Conservation (phyloP, 805 yeast species). For the Scheffersomyces spartinae region DNA sequence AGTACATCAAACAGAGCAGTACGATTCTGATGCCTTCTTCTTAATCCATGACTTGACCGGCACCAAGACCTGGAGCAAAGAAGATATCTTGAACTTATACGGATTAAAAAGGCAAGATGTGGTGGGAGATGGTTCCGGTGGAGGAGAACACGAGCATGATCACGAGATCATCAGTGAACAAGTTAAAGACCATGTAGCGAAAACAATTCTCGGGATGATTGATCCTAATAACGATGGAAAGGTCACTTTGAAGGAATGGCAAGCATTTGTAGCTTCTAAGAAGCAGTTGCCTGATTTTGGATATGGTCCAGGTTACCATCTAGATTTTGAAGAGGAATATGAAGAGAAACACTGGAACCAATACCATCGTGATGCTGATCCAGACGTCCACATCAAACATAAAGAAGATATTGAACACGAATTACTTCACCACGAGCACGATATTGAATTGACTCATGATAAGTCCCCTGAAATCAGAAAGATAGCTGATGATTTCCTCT, state of each 20-base stretch:
- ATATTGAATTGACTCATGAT: constrained; percentile 48
- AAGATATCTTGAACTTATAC: constrained; percentile 69
- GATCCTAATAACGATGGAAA: constrained; percentile 59
- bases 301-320: constrained; percentile 88
- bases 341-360: constrained; percentile 92
- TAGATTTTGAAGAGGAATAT: constrained; percentile 86
- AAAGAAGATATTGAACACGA: constrained; percentile 88
- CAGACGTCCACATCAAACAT: constrained; percentile 70
- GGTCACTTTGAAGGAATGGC: constrained; percentile 61
- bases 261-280: constrained; percentile 45
- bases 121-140: constrained; percentile 84
- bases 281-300: constrained; percentile 85
- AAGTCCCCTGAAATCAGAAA: constrained; percentile 15
- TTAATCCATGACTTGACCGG: constrained; percentile 61
- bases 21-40: constrained; percentile 69
- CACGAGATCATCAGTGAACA: constrained; percentile 42
- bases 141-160: constrained; percentile 66
- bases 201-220: constrained; percentile 42
- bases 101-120: constrained; percentile 65
- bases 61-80: constrained; percentile 41
- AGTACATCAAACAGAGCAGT: constrained; percentile 72
- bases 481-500: constrained; percentile 16
- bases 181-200: constrained; percentile 43
- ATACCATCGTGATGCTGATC: constrained; percentile 66
- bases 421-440: constrained; percentile 74